A percentile compares a stretch with the other conserved stretches of the same genome.
phyloP scores from a whole-genome alignment of 176 grass and related monocot genomes.

The Phoenix roebelenii region DNA sequence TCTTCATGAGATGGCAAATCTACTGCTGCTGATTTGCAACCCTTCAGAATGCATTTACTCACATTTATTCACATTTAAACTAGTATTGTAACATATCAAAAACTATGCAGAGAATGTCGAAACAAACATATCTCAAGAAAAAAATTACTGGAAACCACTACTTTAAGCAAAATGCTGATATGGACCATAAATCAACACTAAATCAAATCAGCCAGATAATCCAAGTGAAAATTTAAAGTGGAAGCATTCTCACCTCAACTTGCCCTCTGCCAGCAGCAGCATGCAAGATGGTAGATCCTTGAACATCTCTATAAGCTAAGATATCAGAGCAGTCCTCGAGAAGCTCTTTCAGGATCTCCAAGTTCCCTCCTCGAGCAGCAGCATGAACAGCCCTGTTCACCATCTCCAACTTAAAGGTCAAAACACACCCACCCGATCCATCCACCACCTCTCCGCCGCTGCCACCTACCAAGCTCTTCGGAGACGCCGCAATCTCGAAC shows the following conservation, averaged over 20 bases:
- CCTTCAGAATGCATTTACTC: no score
- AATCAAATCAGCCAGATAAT: no score
- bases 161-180: no score
- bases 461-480: slow-evolving; percentile 38
- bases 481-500: slow-evolving; percentile 60
- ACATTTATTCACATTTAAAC: no score
- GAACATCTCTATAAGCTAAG: slow-evolving; percentile 54
- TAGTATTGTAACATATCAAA: no score
- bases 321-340: slow-evolving; percentile 37
- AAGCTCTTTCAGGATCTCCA: slow-evolving; percentile 67
- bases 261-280: slow-evolving; percentile 72
- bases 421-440: not conserved
- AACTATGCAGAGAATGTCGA: no score
- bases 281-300: slow-evolving; percentile 77
- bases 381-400: slow-evolving; percentile 72
- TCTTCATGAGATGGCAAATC: no score
- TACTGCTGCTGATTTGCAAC: no score
- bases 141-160: no score
- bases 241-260: slow-evolving; percentile 50
- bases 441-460: slow-evolving; percentile 4
- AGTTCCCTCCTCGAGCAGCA: slow-evolving; percentile 59
- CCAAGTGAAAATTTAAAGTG: not conserved
- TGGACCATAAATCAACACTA: no score
- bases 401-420: slow-evolving; percentile 61
- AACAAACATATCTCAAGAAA: no score